Evolutionary conservation across 305 asterid species (phyloP).

Genomic region (Rubia balearica): DNA sequence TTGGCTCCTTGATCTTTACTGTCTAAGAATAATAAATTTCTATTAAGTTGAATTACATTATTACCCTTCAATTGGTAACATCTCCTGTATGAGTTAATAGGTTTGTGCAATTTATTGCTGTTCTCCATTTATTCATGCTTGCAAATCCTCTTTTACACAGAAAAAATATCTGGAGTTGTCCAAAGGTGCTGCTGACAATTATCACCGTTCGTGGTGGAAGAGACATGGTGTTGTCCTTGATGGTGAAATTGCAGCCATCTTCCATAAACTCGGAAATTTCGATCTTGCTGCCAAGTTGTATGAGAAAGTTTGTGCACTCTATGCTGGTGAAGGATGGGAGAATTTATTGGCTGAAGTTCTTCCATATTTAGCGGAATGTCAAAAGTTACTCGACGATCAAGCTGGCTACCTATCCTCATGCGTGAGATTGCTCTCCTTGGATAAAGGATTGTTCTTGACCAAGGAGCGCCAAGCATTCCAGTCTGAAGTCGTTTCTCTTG

Average conservation of each 20-base stretch:
- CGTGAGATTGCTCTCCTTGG: slow-evolving; percentile 89
- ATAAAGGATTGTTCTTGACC: slow-evolving; percentile 67
- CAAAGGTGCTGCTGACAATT: slow-evolving; percentile 95
- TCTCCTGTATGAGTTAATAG: slow-evolving; percentile 16
- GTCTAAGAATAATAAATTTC: not conserved
- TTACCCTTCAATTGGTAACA: slow-evolving; percentile 6
- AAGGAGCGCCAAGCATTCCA: slow-evolving; percentile 95
- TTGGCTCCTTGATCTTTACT: not conserved
- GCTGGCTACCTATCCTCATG: slow-evolving; percentile 97
- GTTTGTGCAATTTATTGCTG: not conserved
- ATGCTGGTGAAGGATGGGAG: slow-evolving; percentile 99
- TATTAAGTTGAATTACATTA: not conserved
- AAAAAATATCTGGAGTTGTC: slow-evolving; percentile 83
- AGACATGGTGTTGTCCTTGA: slow-evolving; percentile 99
- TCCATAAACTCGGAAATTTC: slow-evolving; percentile 71
- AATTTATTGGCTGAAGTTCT: slow-evolving; percentile 93
- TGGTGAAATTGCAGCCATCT: slow-evolving; percentile 95
- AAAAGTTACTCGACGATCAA: slow-evolving; percentile 85
- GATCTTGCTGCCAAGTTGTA: slow-evolving; percentile 87
- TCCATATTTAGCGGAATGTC: slow-evolving; percentile 93
- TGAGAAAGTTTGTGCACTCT: slow-evolving; percentile 99
- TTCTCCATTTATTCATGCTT: slow-evolving; percentile 13
- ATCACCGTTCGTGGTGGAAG: slow-evolving; percentile 99
- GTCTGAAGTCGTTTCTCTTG: slow-evolving; percentile 90
- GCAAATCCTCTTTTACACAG: slow-evolving; percentile 27